Percentiles rank a stretch among this genome's conserved stretches.
Conservation (phyloP, 2,329 filamentous ascomycete genomes). For the Xenoacremonium recifei region DNA sequence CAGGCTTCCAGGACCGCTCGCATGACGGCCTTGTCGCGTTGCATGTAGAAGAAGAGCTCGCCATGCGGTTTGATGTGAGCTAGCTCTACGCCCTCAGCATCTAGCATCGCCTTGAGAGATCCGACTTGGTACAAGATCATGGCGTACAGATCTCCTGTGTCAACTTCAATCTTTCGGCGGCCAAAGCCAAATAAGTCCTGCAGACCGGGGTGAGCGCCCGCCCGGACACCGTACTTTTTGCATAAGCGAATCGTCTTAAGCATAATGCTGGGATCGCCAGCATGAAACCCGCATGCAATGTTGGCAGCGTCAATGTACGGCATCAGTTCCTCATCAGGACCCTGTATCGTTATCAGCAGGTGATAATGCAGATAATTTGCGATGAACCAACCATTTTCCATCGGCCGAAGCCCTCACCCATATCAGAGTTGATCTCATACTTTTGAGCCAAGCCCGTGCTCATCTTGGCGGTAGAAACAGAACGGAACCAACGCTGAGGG, state of each 20-base stretch:
- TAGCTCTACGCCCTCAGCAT: constrained; percentile 14
- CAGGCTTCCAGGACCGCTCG: constrained; percentile 21
- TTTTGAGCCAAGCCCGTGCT: too few relatives aligned
- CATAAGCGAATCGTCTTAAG: constrained; percentile 13
- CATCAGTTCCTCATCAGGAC: constrained; percentile 57
- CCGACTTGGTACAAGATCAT: constrained; percentile 17
- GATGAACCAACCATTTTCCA: too few relatives aligned
- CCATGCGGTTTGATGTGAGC: constrained; percentile 22
- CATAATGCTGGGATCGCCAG: constrained; percentile 18
- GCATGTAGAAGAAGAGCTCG: constrained; percentile 28
- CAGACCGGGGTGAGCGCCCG: constrained; percentile 15
- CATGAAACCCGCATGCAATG: constrained; percentile 57
- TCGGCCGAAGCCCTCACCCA: constrained; percentile 44
- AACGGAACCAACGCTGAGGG: too few relatives aligned
- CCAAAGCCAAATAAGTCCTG: constrained; percentile 18
- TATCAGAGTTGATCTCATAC: constrained; percentile 45
- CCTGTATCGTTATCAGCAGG: too few relatives aligned
- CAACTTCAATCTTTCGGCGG: constrained; percentile 17
- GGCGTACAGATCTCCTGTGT: constrained; percentile 13
- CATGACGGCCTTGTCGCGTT: constrained; percentile 21
- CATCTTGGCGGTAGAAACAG: too few relatives aligned
- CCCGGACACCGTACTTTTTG: constrained; percentile 13
- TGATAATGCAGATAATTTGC: too few relatives aligned
- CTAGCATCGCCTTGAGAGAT: constrained; percentile 12
- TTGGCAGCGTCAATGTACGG: constrained; percentile 61